Base-by-base conservation (phyloP, 352 stramenopile genomes). In the Phytophthora kernoviae region DNA sequence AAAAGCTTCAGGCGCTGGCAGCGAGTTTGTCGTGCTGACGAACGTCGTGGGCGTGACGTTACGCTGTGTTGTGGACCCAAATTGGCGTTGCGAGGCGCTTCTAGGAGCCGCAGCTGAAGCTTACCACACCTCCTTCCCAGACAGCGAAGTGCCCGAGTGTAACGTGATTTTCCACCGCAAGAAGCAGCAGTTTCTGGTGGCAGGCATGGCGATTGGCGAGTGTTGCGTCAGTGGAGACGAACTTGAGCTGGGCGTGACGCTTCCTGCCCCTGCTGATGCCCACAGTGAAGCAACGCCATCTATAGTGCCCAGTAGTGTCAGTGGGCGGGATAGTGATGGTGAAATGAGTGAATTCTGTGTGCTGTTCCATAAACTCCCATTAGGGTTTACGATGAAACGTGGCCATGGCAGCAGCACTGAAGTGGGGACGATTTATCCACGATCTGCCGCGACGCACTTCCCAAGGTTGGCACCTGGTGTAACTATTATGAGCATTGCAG, bases 371-470 rank as follows among this genome's bases (percentile, higher is more conserved):
- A 87, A 83, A 27, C 77, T 94, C 12, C 87, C 87, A 37, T 73
- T 96, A 17, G 87, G 87, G 7, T 94, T 96, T 53, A 94, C 85
- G 5, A 81, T 96, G 69, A 91, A 91, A 59, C 80, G 90, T 41
- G 79, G 84, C 14, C 75, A 81, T 58, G 81, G 91, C 60, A 57
- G 58, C 15, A 74, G 61, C 24, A 93, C 79, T 1, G 84, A 93
- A 34, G 85, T 96, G 5, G 85, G 84, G 15, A 93, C 84, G n/a
- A 91, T 94, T 57, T 93, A 92, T 46, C 83, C 87, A 1, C 85
- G 88, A 46, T 92, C 83, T 46, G 77, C 75, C 2, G 81, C 78
- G 10, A 91, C 83, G 10, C 82, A 90, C 59, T 96, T 94, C 63
- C 67, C 72, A 7, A 80, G 87, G 5, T 62, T 96, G 11, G 55